phyloP scores from a whole-genome alignment of 495 filamentous ascomycete species.

The Astrothelium macrocarpum region DNA sequence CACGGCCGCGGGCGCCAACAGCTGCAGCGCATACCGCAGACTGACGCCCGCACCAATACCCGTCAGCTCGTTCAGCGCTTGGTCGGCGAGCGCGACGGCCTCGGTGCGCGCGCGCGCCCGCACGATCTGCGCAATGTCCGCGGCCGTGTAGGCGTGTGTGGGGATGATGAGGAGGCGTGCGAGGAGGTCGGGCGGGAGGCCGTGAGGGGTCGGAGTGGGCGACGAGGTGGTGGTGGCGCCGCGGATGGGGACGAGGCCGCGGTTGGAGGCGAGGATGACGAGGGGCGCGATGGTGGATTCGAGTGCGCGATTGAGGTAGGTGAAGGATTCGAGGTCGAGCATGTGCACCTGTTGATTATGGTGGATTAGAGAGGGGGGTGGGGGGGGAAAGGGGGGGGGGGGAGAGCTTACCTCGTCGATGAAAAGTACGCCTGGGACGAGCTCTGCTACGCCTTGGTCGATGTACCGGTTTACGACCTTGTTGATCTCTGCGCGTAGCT shows the following conservation, averaged over 20 bases:
- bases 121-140: constrained; percentile 86
- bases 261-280: constrained; percentile 94
- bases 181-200: constrained; percentile 84
- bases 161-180: constrained; percentile 91
- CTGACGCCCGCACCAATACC: constrained; percentile 79
- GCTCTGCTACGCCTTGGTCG: constrained; percentile 93
- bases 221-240: constrained; percentile 43
- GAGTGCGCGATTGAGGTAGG: constrained; percentile 92
- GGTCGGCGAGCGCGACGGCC: constrained; percentile 65
- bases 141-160: constrained; percentile 70
- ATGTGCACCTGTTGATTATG: constrained; percentile 66
- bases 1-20: constrained; percentile 78
- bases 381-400: not conserved
- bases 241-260: constrained; percentile 80
- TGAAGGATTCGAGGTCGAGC: constrained; percentile 98
- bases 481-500: constrained; percentile 90
- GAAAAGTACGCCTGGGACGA: constrained; percentile 93
- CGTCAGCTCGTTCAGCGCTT: constrained; percentile 74
- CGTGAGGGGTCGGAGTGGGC: constrained; percentile 51
- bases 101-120: constrained; percentile 73
- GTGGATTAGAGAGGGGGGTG: not conserved
- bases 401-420: constrained; percentile 76
- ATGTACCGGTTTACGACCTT: constrained; percentile 98
- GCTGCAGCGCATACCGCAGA: constrained; percentile 82
- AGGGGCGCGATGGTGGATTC: constrained; percentile 90